A percentile compares a stretch with the other conserved stretches of the same genome.
phyloP scores from a whole-genome alignment of 2,329 filamentous ascomycete genomes.

The Pseudogymnoascus sp. region DNA sequence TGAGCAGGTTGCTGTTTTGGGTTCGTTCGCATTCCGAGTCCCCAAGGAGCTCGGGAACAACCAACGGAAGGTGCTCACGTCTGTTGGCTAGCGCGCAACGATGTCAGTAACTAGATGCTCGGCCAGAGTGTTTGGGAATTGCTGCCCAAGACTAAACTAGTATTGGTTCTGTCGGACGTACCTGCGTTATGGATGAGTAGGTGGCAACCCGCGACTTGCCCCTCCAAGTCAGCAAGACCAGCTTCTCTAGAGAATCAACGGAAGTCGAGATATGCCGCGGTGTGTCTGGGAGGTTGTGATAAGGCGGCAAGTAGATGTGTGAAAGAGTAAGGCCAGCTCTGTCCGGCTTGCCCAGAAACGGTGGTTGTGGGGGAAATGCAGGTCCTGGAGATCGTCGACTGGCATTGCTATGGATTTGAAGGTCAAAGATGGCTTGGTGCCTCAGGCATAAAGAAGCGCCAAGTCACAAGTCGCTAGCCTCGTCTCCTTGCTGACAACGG shows the following conservation, averaged over 20 bases:
- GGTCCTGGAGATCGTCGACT: slow-evolving; percentile 11
- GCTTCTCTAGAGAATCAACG: slow-evolving; percentile 3
- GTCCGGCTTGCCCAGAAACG: slow-evolving; percentile 9
- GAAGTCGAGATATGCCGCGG: slow-evolving; percentile 2
- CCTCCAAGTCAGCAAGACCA: slow-evolving; percentile 11
- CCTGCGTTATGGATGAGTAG: slow-evolving; percentile 8
- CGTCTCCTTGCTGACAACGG: background rate
- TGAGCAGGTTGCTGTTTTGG: slow-evolving; percentile 45
- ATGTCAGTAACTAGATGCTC: background rate
- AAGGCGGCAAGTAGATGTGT: background rate
- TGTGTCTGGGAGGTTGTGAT: background rate
- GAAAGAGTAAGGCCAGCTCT: background rate
- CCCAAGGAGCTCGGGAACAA: slow-evolving; percentile 10
- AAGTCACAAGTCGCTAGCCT: background rate
- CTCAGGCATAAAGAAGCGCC: background rate
- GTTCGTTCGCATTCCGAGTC: slow-evolving; percentile 45
- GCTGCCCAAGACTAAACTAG: background rate
- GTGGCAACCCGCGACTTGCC: slow-evolving; percentile 11
- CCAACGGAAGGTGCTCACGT: background rate
- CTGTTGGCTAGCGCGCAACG: slow-evolving; percentile 1
- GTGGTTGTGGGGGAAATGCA: slow-evolving; percentile 12
- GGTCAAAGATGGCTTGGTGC: slow-evolving; percentile 9
- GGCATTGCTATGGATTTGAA: slow-evolving; percentile 11
- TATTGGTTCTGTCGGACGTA: slow-evolving; percentile 4
- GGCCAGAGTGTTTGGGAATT: background rate